These are phyloP conservation scores for Paecilomyces dactylethromorphus DNA, from an alignment of 2,329 filamentous ascomycete species.

Conservation along the genomic window DNA sequence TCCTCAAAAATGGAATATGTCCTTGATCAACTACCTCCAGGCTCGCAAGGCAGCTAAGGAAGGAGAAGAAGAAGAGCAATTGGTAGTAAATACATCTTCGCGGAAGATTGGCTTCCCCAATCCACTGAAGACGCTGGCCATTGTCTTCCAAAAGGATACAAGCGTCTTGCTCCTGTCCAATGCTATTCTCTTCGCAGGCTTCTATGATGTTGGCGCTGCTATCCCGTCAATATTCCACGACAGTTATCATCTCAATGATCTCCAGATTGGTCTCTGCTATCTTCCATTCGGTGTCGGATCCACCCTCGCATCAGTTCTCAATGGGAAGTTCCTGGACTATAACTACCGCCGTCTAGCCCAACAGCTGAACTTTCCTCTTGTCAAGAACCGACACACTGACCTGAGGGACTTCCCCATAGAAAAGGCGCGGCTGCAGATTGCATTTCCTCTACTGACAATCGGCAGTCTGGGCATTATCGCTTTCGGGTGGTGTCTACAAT, in stretches of 20 bases:
- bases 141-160: conserved; percentile 28
- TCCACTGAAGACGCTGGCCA: conserved; percentile 29
- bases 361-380: conserved; percentile 22
- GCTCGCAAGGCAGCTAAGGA: conserved; percentile 16
- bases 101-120: conserved; percentile 29
- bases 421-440: conserved; percentile 34
- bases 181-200: conserved; percentile 33
- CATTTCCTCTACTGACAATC: conserved; percentile 28
- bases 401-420: conserved; percentile 39
- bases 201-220: conserved; percentile 36
- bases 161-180: conserved; percentile 31
- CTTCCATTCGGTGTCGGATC: conserved; percentile 37
- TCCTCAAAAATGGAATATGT: conserved; percentile 31
- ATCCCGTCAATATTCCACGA: conserved; percentile 30
- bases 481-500: conserved; percentile 38
- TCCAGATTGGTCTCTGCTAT: conserved; percentile 38
- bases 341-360: conserved; percentile 35
- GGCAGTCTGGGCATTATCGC: conserved; percentile 25
- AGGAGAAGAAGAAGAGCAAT: conserved; percentile 2
- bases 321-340: conserved; percentile 36
- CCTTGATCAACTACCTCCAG: conserved; percentile 20
- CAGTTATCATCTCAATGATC: conserved; percentile 32
- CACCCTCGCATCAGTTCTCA: conserved; percentile 32
- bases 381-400: conserved; percentile 28
- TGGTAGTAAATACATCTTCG: conserved; percentile 2